Evolutionary conservation across 176 grass and related monocot species (phyloP).

Genomic region (Aegilops umbellulata): DNA sequence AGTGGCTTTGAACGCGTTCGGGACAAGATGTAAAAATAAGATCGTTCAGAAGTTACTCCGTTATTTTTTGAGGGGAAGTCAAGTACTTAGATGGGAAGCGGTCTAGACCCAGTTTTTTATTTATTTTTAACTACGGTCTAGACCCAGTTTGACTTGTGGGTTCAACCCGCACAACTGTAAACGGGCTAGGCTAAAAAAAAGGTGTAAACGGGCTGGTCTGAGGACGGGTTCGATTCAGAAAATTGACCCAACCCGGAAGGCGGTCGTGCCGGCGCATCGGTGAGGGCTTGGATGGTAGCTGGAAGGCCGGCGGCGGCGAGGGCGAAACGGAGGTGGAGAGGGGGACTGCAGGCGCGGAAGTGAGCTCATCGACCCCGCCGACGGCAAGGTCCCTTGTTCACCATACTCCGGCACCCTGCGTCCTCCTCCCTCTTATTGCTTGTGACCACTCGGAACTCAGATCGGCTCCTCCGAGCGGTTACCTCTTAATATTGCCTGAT

Average conservation of each 20-base stretch:
- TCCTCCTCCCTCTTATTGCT: not conserved
- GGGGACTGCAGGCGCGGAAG: not conserved
- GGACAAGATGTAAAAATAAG: too few species aligned
- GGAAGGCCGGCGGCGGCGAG: not conserved
- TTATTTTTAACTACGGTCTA: too few species aligned
- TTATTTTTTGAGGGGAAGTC: too few species aligned
- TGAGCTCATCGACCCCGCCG: not conserved
- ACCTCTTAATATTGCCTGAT: not conserved
- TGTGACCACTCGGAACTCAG: not conserved
- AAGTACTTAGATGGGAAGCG: not conserved
- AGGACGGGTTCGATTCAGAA: not conserved
- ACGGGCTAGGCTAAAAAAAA: not conserved
- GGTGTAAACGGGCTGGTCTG: not conserved
- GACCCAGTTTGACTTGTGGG: not conserved
- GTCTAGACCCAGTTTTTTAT: not conserved
- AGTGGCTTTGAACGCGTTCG: too few species aligned
- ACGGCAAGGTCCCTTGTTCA: not conserved
- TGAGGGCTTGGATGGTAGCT: not conserved
- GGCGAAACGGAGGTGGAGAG: not conserved
- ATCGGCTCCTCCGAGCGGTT: not conserved
- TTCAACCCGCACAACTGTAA: not conserved
- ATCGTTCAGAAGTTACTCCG: too few species aligned
- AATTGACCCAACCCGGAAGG: not conserved
- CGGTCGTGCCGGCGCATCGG: conserved; percentile 17
- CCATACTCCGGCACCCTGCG: not conserved